These are phyloP conservation scores for Pseudocercospora macadamiae DNA, from an alignment of 2,329 filamentous ascomycete genomes.

Conservation along the genomic window DNA sequence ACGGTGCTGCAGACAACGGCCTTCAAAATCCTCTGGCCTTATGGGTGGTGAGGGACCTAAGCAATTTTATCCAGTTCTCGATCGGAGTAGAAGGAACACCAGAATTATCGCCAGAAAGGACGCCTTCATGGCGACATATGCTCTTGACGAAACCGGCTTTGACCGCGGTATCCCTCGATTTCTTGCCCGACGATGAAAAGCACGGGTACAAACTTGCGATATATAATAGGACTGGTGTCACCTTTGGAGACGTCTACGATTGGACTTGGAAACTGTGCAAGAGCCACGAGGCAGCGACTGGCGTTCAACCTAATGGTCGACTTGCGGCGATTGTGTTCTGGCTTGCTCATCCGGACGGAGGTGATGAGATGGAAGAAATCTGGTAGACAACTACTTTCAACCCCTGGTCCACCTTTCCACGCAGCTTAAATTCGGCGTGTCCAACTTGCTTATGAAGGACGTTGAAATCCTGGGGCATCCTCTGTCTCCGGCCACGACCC, in stretches of 20 bases:
- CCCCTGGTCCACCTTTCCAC: too few species aligned
- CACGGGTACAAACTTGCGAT: slow-evolving; percentile 8
- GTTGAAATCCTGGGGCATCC: too few species aligned
- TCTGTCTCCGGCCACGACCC: too few species aligned
- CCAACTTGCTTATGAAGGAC: too few species aligned
- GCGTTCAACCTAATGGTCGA: background rate
- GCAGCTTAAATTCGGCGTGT: too few species aligned
- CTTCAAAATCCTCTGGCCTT: background rate
- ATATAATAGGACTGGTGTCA: slow-evolving; percentile 15
- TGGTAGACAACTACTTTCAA: background rate
- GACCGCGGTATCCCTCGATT: slow-evolving; percentile 12
- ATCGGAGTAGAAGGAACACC: slow-evolving; percentile 9
- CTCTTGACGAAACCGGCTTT: slow-evolving; percentile 14
- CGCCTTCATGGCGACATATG: slow-evolving; percentile 15
- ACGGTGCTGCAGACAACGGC: background rate
- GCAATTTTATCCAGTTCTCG: slow-evolving; percentile 13
- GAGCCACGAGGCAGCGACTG: background rate
- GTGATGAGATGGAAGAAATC: background rate
- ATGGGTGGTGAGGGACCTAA: slow-evolving; percentile 6
- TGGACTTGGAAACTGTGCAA: slow-evolving; percentile 19
- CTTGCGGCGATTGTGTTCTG: slow-evolving; percentile 6
- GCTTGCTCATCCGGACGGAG: slow-evolving; percentile 1
- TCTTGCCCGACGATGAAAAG: slow-evolving; percentile 7
- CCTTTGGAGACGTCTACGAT: slow-evolving; percentile 18
- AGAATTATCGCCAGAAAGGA: background rate